Evolutionary conservation across 306 rosid species (phyloP).

Genomic region (Calophaca sinica): DNA sequence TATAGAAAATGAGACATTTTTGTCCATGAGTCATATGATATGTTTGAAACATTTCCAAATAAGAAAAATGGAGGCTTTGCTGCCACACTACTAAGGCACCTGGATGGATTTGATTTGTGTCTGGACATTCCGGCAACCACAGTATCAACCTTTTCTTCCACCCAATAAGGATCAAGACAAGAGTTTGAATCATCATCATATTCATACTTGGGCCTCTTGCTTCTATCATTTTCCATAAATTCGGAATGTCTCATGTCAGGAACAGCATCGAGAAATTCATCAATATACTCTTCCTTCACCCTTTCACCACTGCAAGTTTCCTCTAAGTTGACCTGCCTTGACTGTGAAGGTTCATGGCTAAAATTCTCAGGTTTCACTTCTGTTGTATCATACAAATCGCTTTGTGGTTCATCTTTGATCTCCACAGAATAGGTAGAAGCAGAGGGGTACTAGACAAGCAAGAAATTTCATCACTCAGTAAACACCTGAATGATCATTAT

Average conservation of each 20-base stretch:
- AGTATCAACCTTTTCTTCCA: constrained; percentile 65
- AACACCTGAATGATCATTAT: constrained; percentile 18
- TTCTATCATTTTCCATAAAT: constrained; percentile 49
- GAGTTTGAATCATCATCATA: constrained; percentile 52
- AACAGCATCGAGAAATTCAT: constrained; percentile 47
- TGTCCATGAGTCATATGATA: constrained; percentile 69
- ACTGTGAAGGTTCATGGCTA: constrained; percentile 49
- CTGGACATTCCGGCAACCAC: constrained; percentile 47
- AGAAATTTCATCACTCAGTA: constrained; percentile 41
- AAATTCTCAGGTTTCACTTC: constrained; percentile 64
- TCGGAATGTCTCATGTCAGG: constrained; percentile 29
- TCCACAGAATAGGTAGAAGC: constrained; percentile 43
- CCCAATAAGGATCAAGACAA: constrained; percentile 53
- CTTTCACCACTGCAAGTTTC: constrained; percentile 57
- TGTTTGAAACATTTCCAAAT: constrained; percentile 66
- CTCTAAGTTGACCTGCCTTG: constrained; percentile 46
- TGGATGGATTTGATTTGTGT: constrained; percentile 54
- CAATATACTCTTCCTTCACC: constrained; percentile 65
- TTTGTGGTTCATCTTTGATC: constrained; percentile 43
- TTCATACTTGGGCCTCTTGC: constrained; percentile 76
- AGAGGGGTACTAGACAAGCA: constrained; percentile 51
- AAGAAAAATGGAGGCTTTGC: constrained; percentile 83
- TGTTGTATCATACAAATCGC: constrained; percentile 43
- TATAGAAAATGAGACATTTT: constrained; percentile 80
- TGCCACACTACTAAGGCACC: constrained; percentile 52